These are phyloP conservation scores for Euphorbia pulcherrima DNA, from an alignment of 345 rosid genomes.

Conservation along the genomic window DNA sequence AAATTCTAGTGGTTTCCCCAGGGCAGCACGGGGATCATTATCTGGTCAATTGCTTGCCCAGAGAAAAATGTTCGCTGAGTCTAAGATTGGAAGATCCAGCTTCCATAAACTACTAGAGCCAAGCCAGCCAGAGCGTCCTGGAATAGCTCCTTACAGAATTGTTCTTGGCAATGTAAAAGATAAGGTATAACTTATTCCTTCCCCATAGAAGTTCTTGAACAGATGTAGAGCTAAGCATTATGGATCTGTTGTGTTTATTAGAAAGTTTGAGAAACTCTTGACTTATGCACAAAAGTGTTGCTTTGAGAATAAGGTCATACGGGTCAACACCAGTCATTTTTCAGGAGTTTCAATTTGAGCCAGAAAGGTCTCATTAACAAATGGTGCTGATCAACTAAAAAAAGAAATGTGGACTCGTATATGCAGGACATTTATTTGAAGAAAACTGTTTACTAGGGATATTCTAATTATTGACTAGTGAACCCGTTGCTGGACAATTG, in stretches of 20 bases:
- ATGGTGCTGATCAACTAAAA: neutral
- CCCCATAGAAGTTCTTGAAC: slow-evolving; percentile 4
- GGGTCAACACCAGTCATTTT: neutral
- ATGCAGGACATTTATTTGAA: too few relatives aligned
- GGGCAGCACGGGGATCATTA: slow-evolving; percentile 41
- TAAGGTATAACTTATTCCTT: slow-evolving; percentile 49
- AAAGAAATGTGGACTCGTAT: neutral
- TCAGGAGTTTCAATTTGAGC: neutral
- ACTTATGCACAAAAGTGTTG: neutral
- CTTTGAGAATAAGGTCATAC: neutral
- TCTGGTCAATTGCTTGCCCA: slow-evolving; percentile 60
- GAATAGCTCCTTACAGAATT: slow-evolving; percentile 87
- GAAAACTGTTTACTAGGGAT: too few relatives aligned
- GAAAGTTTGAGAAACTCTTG: neutral
- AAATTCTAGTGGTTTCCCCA: slow-evolving; percentile 35
- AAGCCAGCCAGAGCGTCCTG: slow-evolving; percentile 67
- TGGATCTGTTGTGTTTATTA: neutral
- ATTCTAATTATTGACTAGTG: too few relatives aligned
- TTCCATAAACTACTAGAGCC: slow-evolving; percentile 97
- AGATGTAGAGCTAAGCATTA: neutral
- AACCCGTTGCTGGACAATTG: neutral
- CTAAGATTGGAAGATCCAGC: slow-evolving; percentile 78
- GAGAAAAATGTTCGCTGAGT: slow-evolving; percentile 70
- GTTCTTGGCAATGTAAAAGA: slow-evolving; percentile 92
- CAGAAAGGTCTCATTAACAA: neutral